Evolutionary conservation across 148 eudicot genomes (phyloP), one percentile per base, ranked within the genome.

Genomic region (Silene latifolia): DNA sequence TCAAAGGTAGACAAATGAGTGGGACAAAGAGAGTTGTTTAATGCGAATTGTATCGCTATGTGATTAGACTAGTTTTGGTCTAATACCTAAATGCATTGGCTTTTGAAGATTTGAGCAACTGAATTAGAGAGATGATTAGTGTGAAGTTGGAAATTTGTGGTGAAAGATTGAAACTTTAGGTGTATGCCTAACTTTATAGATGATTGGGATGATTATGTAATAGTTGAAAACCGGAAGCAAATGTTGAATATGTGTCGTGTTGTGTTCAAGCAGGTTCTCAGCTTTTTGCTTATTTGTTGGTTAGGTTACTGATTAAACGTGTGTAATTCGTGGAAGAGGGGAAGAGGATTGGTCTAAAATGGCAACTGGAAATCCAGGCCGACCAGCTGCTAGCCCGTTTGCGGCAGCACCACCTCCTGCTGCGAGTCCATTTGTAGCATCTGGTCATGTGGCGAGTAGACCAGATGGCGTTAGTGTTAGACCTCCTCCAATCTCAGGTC

Each of bases 341-440:
- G 23, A 61, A 44, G 73, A 53, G 64, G 46, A 74, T 59, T 73
- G 71, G 39, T 51, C 53, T 67, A 69, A 65, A 72, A 95, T 95
- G 99, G 93, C 91, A 74, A 83, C 96, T 51, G 94, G 91, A 77
- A 83, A 92, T 74, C 85, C 93, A 46, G 84, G 84, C 48, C 88
- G 80, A 48, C 86, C 96, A 53, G 79, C 82, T 77, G 82, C 77
- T 65, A 73, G 90, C 51, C 91, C 96, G 18, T 90, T 91, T 82
- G 87, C 86, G 48, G 88, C 87, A 83, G 83, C 81, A 62, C 84
- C 87, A 82, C 76, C 89, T 44, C 91, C 80, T 70, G 76, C 85
- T 32, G 39, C 85, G 17, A 85, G 90, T 63, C 90, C 98, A 25
- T 89, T 95, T 83, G 71, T 58, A 48, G 82, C 94, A 53, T 80